Evolutionary conservation across 441 rosid genomes (phyloP), one percentile per base, ranked within the genome.

Genomic region (Euphorbia celastroides): DNA sequence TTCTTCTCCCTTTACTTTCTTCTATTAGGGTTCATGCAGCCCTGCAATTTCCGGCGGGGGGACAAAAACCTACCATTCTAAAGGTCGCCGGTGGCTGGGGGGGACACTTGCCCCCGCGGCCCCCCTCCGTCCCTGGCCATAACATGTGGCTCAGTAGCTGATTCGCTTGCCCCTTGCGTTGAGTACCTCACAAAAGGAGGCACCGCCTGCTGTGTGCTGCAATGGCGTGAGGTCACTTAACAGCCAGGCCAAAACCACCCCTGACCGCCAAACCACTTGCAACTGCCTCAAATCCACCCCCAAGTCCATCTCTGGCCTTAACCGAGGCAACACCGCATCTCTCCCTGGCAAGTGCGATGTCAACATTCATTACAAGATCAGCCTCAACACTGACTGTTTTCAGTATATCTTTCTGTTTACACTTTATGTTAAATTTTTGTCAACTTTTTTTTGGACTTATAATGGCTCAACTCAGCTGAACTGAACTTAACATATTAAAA

Each of bases 301-400:
- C 28, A 63, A 27, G 10, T 0, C 0, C 8, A 46, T 78, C 30
- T 0, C 60, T 0, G 66, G 67, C 5, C 0, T 76, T 57, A 70
- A 64, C 1, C 13, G 27, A 12, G 31, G 36, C 19, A 19, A 28
- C 12, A 83, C 75, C 5, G 60, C 50, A 12, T 44, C 65, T 20
- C 72, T 83, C 38, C 82, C 85, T 1, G 56, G 22, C 22, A 55
- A 60, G 38, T 83, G 88, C 65, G 70, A 74, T 0, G 77, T 79
- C 63, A 70, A 9, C 60, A 51, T 83, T 36, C 81, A 85, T 17
- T 81, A 77, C 79, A 27, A 68, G 61, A 72, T 81, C 67, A 79
- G 75, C 85, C 60, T 79, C 70, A 34, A 72, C 76, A 72, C 78
- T 26, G 44, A 79, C 79, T 83, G 88, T 73, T 3, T 12, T 23